These are phyloP conservation scores for Pseudocercospora pini-densiflorae DNA, from an alignment of 2,329 filamentous ascomycete species.

Conservation along the genomic window DNA sequence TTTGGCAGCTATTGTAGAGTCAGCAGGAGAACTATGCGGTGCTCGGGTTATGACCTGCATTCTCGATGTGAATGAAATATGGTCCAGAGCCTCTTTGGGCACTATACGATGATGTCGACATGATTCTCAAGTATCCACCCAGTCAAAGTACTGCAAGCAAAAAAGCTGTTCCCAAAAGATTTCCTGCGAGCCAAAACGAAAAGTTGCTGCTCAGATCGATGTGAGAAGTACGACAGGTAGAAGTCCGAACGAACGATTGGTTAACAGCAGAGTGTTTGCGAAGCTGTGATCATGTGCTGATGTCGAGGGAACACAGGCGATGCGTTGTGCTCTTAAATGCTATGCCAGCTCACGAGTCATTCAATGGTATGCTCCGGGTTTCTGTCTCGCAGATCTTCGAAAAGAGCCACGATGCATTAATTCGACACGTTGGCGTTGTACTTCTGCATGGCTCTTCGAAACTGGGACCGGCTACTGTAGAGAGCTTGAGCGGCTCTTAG, in stretches of 20 bases:
- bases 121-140: constrained; percentile 16
- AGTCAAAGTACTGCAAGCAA: background rate
- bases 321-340: constrained; percentile 8
- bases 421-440: constrained; percentile 1
- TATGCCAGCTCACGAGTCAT: background rate
- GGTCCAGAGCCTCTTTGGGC: constrained; percentile 17
- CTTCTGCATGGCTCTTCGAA: constrained; percentile 4
- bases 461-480: background rate
- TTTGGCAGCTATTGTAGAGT: constrained; percentile 30
- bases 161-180: constrained; percentile 2
- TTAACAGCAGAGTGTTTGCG: background rate
- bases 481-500: constrained; percentile 6
- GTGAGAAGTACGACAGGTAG: background rate
- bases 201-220: background rate
- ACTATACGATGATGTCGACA: constrained; percentile 12
- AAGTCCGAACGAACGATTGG: background rate
- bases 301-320: constrained; percentile 8
- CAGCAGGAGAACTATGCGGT: background rate
- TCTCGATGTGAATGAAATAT: constrained; percentile 31
- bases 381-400: constrained; percentile 5
- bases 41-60: constrained; percentile 19
- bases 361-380: background rate
- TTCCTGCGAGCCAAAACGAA: background rate
- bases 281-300: background rate
- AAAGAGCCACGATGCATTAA: constrained; percentile 9